Evolutionary conservation across 1,284 basidiomycete species (phyloP).

Genomic region (Hypsizygus ulmarius): DNA sequence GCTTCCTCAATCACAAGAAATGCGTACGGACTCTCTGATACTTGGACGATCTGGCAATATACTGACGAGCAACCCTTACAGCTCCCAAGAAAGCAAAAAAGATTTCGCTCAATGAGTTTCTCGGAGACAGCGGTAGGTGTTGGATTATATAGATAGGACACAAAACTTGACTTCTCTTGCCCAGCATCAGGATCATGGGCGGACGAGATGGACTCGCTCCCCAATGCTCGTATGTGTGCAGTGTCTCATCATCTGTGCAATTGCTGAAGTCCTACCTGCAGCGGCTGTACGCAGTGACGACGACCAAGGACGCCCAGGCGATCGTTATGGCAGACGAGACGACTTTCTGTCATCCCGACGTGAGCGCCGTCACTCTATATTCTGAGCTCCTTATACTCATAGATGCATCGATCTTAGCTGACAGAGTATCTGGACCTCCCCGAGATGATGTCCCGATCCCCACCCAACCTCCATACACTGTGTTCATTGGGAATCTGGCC

Average conservation of each 20-base stretch:
- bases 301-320: conserved; percentile 46
- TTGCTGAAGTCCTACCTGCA: conserved; percentile 30
- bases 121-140: conserved; percentile 72
- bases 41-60: neutral
- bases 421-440: conserved; percentile 54
- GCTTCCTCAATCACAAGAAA: conserved; percentile 1
- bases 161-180: conserved; percentile 14
- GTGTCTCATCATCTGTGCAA: conserved; percentile 13
- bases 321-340: conserved; percentile 52
- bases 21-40: conserved; percentile 6
- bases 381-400: conserved; percentile 12
- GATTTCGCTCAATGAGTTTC: conserved; percentile 88
- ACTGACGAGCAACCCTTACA: conserved; percentile 28
- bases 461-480: conserved; percentile 93
- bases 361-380: conserved; percentile 31
- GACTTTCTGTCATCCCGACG: conserved; percentile 62
- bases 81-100: conserved; percentile 88
- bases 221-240: conserved; percentile 76
- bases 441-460: conserved; percentile 94
- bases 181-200: conserved; percentile 89
- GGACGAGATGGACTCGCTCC: conserved; percentile 92
- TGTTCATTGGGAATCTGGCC: conserved; percentile 92
- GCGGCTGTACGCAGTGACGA: conserved; percentile 64
- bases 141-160: conserved; percentile 15
- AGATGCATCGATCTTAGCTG: conserved; percentile 41